Conservation (phyloP, 2,329 filamentous ascomycete species). For the Fusarium tuaranense region DNA sequence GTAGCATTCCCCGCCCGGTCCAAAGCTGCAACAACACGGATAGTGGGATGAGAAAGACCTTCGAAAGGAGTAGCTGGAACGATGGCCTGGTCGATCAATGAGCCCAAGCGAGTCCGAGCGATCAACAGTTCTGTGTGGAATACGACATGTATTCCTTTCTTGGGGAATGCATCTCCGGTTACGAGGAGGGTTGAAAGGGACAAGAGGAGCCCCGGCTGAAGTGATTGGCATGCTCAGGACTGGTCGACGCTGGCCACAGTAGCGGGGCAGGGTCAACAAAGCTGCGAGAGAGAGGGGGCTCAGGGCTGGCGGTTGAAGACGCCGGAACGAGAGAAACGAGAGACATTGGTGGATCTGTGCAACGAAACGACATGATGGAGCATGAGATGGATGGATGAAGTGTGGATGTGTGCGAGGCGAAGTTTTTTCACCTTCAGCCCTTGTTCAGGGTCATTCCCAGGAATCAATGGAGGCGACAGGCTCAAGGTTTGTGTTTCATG, state of each 20-base stretch:
- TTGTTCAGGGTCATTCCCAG: conserved; percentile 7
- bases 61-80: conserved; percentile 9
- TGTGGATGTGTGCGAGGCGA: conserved; percentile 11
- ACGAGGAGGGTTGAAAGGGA: conserved; percentile 3
- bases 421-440: conserved; percentile 14
- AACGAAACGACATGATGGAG: conserved; percentile 25
- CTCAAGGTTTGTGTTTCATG: background rate
- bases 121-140: background rate
- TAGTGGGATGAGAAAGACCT: conserved; percentile 10
- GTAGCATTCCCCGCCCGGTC: conserved; percentile 16
- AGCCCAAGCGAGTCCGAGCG: conserved; percentile 12
- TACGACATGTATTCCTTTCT: conserved; percentile 14
- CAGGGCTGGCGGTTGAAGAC: conserved; percentile 19
- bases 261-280: conserved; percentile 26
- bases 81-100: conserved; percentile 19
- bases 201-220: conserved; percentile 2
- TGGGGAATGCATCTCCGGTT: conserved; percentile 5
- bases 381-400: conserved; percentile 3
- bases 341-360: conserved; percentile 40
- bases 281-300: conserved; percentile 23
- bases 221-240: conserved; percentile 23
- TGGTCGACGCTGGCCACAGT: conserved; percentile 21
- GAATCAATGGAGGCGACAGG: conserved; percentile 14
- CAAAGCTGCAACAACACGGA: conserved; percentile 25
- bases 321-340: conserved; percentile 31